A percentile compares a stretch with the other conserved stretches of the same genome.
Evolutionary conservation across 768 basidiomycete genomes (phyloP).

Genomic region (Kwoniella bestiolae): DNA sequence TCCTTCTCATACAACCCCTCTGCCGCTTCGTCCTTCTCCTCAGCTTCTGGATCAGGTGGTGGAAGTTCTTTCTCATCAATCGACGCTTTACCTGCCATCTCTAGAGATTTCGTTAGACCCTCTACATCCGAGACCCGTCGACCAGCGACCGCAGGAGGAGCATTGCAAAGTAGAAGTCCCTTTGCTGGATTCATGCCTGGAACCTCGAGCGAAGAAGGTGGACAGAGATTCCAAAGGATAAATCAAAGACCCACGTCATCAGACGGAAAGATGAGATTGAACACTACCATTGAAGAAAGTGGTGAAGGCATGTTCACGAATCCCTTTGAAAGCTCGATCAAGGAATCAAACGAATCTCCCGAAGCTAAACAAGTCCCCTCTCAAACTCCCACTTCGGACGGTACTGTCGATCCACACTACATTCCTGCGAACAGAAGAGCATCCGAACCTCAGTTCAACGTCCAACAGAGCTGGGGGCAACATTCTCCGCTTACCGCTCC

Average conservation of each 20-base stretch:
- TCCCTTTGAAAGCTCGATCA: slow-evolving; percentile 32
- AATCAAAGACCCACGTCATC: slow-evolving; percentile 22
- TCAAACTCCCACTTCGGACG: slow-evolving; percentile 2
- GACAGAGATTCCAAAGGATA: slow-evolving; percentile 21
- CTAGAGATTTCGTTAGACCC: slow-evolving; percentile 53
- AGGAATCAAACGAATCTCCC: slow-evolving; percentile 7
- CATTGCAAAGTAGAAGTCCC: slow-evolving; percentile 37
- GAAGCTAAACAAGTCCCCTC: slow-evolving; percentile 13
- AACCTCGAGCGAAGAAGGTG: slow-evolving; percentile 15
- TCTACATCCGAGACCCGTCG: slow-evolving; percentile 46
- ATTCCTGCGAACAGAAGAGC: slow-evolving; percentile 33
- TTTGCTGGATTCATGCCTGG: slow-evolving; percentile 29
- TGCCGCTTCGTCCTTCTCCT: slow-evolving; percentile 49
- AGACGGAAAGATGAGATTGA: slow-evolving; percentile 14
- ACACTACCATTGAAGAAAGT: slow-evolving; percentile 35
- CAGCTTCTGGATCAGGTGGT: slow-evolving; percentile 41
- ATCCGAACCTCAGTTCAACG: slow-evolving; percentile 39
- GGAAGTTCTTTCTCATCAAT: slow-evolving; percentile 47
- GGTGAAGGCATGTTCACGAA: slow-evolving; percentile 38
- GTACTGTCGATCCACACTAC: slow-evolving; percentile 36
- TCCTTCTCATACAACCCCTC: slow-evolving; percentile 27
- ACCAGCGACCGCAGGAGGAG: slow-evolving; percentile 55
- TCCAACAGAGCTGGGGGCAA: slow-evolving; percentile 10
- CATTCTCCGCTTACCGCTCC: slow-evolving; percentile 7
- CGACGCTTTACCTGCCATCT: slow-evolving; percentile 54